phyloP scores from a whole-genome alignment of 2,329 filamentous ascomycete genomes.

The Colletotrichum ledebouriae region DNA sequence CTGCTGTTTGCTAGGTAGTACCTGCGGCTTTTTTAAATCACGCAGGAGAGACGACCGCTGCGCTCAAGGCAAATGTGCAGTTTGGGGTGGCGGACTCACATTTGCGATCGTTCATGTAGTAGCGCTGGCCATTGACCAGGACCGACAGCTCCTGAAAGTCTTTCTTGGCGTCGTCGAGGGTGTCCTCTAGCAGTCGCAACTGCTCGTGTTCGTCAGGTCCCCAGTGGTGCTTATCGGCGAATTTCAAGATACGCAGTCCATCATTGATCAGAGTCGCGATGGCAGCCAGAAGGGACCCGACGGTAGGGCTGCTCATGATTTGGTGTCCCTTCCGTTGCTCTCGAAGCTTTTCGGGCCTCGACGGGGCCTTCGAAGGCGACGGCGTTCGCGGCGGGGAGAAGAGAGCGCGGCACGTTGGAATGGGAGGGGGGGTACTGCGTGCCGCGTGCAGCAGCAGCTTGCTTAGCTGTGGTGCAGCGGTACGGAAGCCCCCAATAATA shows the following conservation, averaged over 20 bases:
- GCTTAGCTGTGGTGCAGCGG: slow-evolving; percentile 22
- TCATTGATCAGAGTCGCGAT: slow-evolving; percentile 68
- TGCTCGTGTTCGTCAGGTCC: slow-evolving; percentile 72
- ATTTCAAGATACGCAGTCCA: slow-evolving; percentile 66
- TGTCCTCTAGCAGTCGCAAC: slow-evolving; percentile 65
- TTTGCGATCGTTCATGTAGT: slow-evolving; percentile 70
- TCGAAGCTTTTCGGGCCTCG: slow-evolving; percentile 38
- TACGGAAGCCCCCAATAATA: slow-evolving; percentile 38
- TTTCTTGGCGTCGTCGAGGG: slow-evolving; percentile 70
- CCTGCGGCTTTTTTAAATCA: slow-evolving; percentile 30
- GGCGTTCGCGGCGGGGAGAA: neutral
- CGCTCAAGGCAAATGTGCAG: slow-evolving; percentile 14
- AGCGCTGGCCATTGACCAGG: slow-evolving; percentile 67
- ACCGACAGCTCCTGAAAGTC: slow-evolving; percentile 71
- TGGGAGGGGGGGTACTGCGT: slow-evolving; percentile 11
- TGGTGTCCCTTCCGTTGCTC: slow-evolving; percentile 37
- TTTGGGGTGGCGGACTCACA: slow-evolving; percentile 54
- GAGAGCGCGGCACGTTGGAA: slow-evolving; percentile 21
- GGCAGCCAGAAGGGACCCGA: slow-evolving; percentile 69
- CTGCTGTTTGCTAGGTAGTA: slow-evolving; percentile 11
- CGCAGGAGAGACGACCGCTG: slow-evolving; percentile 11
- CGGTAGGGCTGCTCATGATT: slow-evolving; percentile 62
- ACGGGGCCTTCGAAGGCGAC: slow-evolving; percentile 12
- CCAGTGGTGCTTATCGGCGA: slow-evolving; percentile 71
- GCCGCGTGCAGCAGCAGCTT: slow-evolving; percentile 21